Conservation (phyloP, 2,329 filamentous ascomycete species). For the Sporothrix curviconia region DNA sequence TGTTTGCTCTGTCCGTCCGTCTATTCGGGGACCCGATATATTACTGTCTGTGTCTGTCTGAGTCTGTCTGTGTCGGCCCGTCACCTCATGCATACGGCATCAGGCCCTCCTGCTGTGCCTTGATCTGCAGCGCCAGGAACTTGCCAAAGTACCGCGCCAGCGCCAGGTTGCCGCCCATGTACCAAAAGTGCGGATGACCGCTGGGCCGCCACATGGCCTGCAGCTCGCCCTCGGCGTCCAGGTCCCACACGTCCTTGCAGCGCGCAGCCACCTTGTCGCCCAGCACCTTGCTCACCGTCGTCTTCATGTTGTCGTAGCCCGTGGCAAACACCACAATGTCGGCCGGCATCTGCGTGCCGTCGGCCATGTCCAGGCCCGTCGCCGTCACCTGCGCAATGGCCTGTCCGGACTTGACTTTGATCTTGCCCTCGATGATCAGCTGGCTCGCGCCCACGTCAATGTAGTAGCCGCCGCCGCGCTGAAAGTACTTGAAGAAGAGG, state of each 20-base stretch:
- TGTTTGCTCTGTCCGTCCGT: too few relatives aligned
- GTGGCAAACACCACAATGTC: conserved; percentile 53
- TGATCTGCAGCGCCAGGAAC: conserved; percentile 46
- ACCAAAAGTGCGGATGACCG: conserved; percentile 60
- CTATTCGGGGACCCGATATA: too few relatives aligned
- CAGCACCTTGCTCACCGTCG: conserved; percentile 50
- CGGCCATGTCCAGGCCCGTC: conserved; percentile 36
- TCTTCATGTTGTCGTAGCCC: conserved; percentile 60
- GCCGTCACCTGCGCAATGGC: conserved; percentile 41
- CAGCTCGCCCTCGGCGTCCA: conserved; percentile 50
- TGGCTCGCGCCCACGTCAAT: conserved; percentile 49
- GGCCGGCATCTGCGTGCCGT: conserved; percentile 44
- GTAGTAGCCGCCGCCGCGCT: conserved; percentile 55
- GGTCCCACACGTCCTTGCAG: conserved; percentile 55
- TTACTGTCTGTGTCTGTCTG: too few relatives aligned
- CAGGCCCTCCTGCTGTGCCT: conserved; percentile 27
- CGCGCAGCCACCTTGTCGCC: conserved; percentile 53
- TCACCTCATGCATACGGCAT: conserved; percentile 10
- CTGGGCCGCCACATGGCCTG: conserved; percentile 52
- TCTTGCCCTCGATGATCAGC: conserved; percentile 49
- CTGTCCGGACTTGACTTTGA: conserved; percentile 47
- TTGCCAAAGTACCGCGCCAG: conserved; percentile 55
- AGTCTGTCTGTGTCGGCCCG: too few relatives aligned
- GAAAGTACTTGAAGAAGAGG: conserved; percentile 52
- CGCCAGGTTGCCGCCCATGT: conserved; percentile 58